Percentiles rank a stretch among this genome's conserved stretches.
phyloP scores from a whole-genome alignment of 148 eudicot species.

The Vaccinium darrowii region DNA sequence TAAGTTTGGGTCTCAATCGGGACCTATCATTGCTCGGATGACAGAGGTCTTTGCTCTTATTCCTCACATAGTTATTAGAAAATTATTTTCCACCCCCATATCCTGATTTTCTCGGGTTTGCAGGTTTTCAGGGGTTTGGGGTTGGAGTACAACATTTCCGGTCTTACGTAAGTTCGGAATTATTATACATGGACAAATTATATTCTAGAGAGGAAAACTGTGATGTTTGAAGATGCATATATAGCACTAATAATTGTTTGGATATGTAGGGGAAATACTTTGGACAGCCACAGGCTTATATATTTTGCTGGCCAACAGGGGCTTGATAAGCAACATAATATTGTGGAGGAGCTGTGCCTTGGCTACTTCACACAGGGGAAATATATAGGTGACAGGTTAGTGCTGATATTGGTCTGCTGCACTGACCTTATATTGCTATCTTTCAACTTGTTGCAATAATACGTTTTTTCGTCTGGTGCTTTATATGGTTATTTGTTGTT shows the following conservation, averaged over 20 bases:
- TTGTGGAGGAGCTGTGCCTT: conserved; percentile 68
- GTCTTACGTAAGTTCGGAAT: conserved; percentile 69
- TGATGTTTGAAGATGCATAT: neutral
- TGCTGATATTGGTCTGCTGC: neutral
- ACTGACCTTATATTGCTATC: neutral
- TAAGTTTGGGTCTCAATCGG: conserved; percentile 59
- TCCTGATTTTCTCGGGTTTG: conserved; percentile 7
- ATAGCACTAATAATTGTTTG: neutral
- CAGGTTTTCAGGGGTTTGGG: conserved; percentile 79
- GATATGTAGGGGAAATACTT: conserved; percentile 61
- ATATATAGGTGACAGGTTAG: conserved; percentile 81
- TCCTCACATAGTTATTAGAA: neutral
- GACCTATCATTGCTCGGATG: conserved; percentile 60
- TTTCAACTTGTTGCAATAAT: neutral
- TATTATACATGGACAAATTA: neutral
- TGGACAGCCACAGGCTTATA: conserved; percentile 94
- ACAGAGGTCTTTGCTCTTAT: conserved; percentile 47
- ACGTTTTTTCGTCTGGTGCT: neutral
- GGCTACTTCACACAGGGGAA: conserved; percentile 89
- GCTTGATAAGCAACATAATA: conserved; percentile 68
- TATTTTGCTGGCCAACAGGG: conserved; percentile 83
- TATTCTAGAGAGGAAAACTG: conserved; percentile 2
- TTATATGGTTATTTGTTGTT: neutral
- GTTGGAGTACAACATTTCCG: conserved; percentile 62
- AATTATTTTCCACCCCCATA: neutral